Evolutionary conservation across 2,329 filamentous ascomycete genomes (phyloP), one percentile per base, ranked within the genome.

Genomic region (Colletotrichum magnum): DNA sequence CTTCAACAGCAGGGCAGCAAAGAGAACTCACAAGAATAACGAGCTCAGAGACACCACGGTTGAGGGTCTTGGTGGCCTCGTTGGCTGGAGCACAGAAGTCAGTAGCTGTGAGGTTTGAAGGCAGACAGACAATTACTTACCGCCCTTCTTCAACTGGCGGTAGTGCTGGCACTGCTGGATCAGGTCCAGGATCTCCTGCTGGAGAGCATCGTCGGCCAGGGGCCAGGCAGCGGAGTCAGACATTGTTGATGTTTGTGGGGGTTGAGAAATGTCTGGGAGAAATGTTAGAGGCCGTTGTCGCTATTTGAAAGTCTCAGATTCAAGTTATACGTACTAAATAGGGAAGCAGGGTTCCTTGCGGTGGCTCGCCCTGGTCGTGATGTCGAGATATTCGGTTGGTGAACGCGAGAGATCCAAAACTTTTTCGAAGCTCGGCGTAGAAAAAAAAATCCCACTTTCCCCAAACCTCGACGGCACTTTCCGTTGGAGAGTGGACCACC

Each of bases 11-110:
- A 36, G 9, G 7, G 9, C 10, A 36, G 32, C 32, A 36, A 10
- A 3, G 7, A 36, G 5, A 16, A 47, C 16, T 47, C 45, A 47
- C 47, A 4, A 61, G 13, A 3, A 98, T 89, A 78, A 97, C 91
- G 73, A 98, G 86, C 84, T 98, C 95, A 74, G 90, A 90, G 72
- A 95, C 94, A 84, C 95, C 95, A 75, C 95, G 92, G 86, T 96
- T 97, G 58, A 97, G 88, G 1, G 94, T 93, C 87, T 97, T 97
- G 79, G 94, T 97, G 45, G 90, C 86, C 81, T 72, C 62, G 62
- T 68, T 70, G 48, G 54, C 56, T 60, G 58, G 43, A 50, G 6
- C 51, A 51, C 13, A 13, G 18, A 61, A 15, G 57, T 41, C 32
- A 61, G 61, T 59, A 18, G 51, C 21, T 36, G 32, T 32, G 6